These are phyloP conservation scores for Lanzia echinophila DNA, from an alignment of 2,329 filamentous ascomycete species.

Conservation along the genomic window DNA sequence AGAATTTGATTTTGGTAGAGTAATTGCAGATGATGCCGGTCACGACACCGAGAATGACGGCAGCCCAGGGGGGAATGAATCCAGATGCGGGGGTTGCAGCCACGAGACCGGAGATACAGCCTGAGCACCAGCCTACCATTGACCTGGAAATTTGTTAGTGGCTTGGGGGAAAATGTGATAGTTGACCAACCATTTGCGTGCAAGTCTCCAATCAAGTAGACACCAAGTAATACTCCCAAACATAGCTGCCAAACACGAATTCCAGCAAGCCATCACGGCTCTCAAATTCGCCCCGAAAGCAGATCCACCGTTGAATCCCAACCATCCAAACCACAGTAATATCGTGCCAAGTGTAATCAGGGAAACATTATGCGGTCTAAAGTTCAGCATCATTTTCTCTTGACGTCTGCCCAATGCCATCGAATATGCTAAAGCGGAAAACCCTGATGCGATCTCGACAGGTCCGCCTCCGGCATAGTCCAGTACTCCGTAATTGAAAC, in stretches of 20 bases:
- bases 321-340: slow-evolving; percentile 97
- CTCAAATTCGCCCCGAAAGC: slow-evolving; percentile 90
- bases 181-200: slow-evolving; percentile 22
- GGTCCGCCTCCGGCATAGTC: slow-evolving; percentile 96
- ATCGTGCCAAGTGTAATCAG: slow-evolving; percentile 93
- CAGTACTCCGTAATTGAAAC: slow-evolving; percentile 65
- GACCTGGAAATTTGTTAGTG: slow-evolving; percentile 43
- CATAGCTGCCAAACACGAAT: slow-evolving; percentile 73
- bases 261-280: slow-evolving; percentile 96
- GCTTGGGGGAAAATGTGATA: slow-evolving; percentile 29
- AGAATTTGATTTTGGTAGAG: slow-evolving; percentile 49
- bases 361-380: slow-evolving; percentile 97
- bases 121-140: slow-evolving; percentile 69
- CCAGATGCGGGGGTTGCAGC: slow-evolving; percentile 64
- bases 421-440: slow-evolving; percentile 91
- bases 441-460: slow-evolving; percentile 92
- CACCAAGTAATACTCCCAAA: slow-evolving; percentile 93
- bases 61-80: slow-evolving; percentile 61
- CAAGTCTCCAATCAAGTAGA: slow-evolving; percentile 84
- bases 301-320: slow-evolving; percentile 97
- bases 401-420: slow-evolving; percentile 92
- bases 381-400: slow-evolving; percentile 99
- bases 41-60: slow-evolving; percentile 58
- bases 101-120: slow-evolving; percentile 63
- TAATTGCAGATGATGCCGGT: slow-evolving; percentile 64